Percentiles rank a stretch among this genome's conserved stretches.
Evolutionary conservation across 1,139 yeast genomes (phyloP).

Genomic region (Hansenula lynferdii): DNA sequence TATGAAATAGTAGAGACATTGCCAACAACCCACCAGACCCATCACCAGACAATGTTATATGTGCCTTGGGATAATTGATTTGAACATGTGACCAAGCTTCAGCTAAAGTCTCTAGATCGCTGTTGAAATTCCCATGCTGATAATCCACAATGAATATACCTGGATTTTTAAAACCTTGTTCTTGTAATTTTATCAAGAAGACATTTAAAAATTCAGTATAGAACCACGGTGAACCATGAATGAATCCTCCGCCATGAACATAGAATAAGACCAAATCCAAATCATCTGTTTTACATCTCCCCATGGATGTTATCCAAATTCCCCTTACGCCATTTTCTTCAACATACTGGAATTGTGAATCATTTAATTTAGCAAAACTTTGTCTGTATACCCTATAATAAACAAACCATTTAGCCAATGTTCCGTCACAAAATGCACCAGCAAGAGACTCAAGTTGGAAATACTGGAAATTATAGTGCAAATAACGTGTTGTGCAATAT

Average conservation of each 20-base stretch:
- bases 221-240: conserved; percentile 28
- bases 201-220: conserved; percentile 35
- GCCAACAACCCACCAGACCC: conserved; percentile 38
- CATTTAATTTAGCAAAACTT: conserved; percentile 25
- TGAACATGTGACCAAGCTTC: conserved; percentile 28
- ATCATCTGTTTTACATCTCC: conserved; percentile 12
- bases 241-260: conserved; percentile 32
- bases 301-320: conserved; percentile 30
- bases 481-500: conserved; percentile 17
- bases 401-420: conserved; percentile 17
- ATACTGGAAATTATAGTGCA: conserved; percentile 17
- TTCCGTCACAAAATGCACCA: conserved; percentile 16
- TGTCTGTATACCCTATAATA: conserved; percentile 21
- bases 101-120: conserved; percentile 24
- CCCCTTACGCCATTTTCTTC: conserved; percentile 23
- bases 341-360: conserved; percentile 11
- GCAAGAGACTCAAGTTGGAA: conserved; percentile 14
- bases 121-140: conserved; percentile 21
- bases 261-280: conserved; percentile 32
- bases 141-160: conserved; percentile 33
- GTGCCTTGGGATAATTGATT: conserved; percentile 21
- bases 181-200: conserved; percentile 30
- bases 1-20: conserved; percentile 31
- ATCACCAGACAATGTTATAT: conserved; percentile 33
- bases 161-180: conserved; percentile 41